Evolutionary conservation across 208 protist species (phyloP), one percentile per base, ranked within the genome.

Genomic region (Leishmania braziliensis): DNA sequence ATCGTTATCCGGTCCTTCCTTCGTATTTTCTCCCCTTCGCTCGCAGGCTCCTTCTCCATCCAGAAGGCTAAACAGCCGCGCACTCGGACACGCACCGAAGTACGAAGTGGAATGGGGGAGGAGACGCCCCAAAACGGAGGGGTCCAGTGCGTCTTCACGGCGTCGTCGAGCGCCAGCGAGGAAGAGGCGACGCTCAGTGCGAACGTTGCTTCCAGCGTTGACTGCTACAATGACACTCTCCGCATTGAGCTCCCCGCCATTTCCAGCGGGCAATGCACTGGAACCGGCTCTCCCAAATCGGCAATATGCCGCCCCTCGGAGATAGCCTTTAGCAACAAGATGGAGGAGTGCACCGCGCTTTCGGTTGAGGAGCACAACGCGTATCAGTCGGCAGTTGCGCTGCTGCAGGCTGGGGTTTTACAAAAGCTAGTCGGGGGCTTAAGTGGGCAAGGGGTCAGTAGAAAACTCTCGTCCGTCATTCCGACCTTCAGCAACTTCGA

Each of bases 341-440:
- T 46, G 12, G 82, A 80, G 58, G 63, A 75, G 66, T 76, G 73
- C 72, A 80, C 82, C 8, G 73, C 74, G 48, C 43, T 54, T 5
- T 68, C 73, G 0, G 43, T 84, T 8, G 75, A 74, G 29, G 80
- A 86, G 75, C 60, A 80, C 33, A 29, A 78, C 65, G 83, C 75
- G 5, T 83, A 77, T 23, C 79, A 83, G 68, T 90, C 86, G 5
- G 84, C 86, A 29, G 75, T 84, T 33, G 86, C 81, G 16, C 60
- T 88, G 2, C 81, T 88, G 33, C 76, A 80, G 75, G 81, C 79
- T 26, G 84, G 82, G 33, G 56, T 84, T 39, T 77, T 65, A n/a
- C 33, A 26, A 20, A 70, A 23, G 2, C 16, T 39, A 12, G 12
- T 36, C 58, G 39, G 43, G 46, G 48, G 43, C 23, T 72, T 46